Conservation (phyloP, 1,139 yeast species). For the Taphrina populina region DNA sequence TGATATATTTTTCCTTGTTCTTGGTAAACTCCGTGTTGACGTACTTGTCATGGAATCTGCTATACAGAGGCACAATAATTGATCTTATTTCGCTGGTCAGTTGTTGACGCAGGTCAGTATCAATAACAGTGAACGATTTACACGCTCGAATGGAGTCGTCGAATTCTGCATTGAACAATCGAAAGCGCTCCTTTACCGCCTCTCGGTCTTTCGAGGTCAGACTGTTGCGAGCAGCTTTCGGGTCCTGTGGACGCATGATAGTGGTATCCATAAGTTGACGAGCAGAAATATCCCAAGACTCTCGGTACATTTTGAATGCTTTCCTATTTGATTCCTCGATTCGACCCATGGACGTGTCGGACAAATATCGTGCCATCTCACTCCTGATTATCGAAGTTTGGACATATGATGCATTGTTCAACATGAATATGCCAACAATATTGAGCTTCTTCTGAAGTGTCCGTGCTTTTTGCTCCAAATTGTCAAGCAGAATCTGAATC, state of each 20-base stretch:
- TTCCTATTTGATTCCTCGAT: constrained; percentile 69
- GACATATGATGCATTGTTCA: constrained; percentile 30
- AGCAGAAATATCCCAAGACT: constrained; percentile 74
- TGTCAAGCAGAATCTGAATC: constrained; percentile 19
- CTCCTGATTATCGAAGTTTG: constrained; percentile 8
- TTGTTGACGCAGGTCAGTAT: constrained; percentile 60
- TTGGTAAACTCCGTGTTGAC: constrained; percentile 70
- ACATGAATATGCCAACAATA: constrained; percentile 29
- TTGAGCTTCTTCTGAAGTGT: constrained; percentile 14
- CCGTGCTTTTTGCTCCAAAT: constrained; percentile 33
- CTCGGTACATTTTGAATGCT: constrained; percentile 70
- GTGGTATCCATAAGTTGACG: constrained; percentile 69
- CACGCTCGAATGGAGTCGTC: constrained; percentile 69
- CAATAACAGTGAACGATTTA: constrained; percentile 64
- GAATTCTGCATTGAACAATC: constrained; percentile 69
- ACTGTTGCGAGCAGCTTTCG: constrained; percentile 43
- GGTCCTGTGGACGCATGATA: constrained; percentile 54
- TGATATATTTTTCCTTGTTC: constrained; percentile 68
- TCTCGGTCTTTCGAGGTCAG: constrained; percentile 72
- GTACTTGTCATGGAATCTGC: constrained; percentile 76
- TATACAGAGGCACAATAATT: constrained; percentile 76
- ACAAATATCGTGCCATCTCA: constrained; percentile 13
- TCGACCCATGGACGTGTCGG: constrained; percentile 44
- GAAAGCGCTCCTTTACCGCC: constrained; percentile 79
- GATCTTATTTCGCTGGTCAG: constrained; percentile 63